Conservation (phyloP, 2,329 filamentous ascomycete genomes). For the Metarhizium album region DNA sequence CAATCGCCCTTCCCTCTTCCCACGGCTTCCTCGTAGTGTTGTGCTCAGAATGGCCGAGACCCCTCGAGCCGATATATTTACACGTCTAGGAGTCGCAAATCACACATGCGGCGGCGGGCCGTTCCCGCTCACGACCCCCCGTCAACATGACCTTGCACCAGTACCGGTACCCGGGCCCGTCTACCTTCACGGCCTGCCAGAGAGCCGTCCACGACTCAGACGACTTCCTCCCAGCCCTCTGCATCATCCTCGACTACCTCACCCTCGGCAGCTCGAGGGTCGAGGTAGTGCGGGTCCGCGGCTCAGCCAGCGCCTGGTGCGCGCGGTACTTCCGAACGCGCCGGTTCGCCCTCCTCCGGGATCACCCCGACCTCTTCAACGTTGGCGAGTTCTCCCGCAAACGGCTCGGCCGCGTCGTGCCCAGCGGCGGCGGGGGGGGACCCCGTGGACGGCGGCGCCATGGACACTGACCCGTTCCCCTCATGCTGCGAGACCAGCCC, state of each 20-base stretch:
- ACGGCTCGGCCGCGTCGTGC: not conserved
- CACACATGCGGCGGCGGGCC: too few relatives aligned
- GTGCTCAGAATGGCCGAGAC: too few relatives aligned
- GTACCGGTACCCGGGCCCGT: too few relatives aligned
- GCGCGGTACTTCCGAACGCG: not conserved
- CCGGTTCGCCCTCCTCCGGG: not conserved
- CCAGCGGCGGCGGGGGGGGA: too few relatives aligned
- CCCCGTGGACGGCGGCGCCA: not conserved
- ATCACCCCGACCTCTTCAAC: conserved; percentile 4
- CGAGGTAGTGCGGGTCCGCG: not conserved
- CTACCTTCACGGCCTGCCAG: not conserved
- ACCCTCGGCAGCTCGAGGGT: conserved; percentile 12
- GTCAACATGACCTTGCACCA: too few relatives aligned
- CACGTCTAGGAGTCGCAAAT: too few relatives aligned
- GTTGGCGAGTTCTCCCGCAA: not conserved
- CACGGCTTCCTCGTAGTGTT: too few relatives aligned
- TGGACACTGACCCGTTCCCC: not conserved
- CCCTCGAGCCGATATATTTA: too few relatives aligned
- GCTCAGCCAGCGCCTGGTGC: conserved; percentile 4
- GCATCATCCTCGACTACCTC: conserved; percentile 17
- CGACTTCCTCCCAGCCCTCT: conserved; percentile 4
- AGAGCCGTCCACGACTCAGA: not conserved
- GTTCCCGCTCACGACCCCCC: too few relatives aligned
- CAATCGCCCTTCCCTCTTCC: too few relatives aligned
- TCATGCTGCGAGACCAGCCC: not conserved